Percentiles rank a stretch among this genome's conserved stretches.
These are phyloP conservation scores for Hydrangea macrophylla DNA, from an alignment of 148 eudicot species.

Conservation along the genomic window DNA sequence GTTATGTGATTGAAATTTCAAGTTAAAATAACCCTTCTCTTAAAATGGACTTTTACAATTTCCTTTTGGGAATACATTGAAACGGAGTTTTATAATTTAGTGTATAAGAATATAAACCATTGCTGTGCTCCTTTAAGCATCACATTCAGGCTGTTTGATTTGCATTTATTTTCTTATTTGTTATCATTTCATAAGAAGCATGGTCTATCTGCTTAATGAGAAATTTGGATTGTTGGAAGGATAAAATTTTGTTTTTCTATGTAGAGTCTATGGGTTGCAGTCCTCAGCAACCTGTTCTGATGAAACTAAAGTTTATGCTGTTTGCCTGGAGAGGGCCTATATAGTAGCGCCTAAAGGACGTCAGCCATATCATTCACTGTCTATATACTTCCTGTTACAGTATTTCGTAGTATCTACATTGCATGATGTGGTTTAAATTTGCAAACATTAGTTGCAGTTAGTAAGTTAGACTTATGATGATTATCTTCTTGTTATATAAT, in stretches of 20 bases:
- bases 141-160: not conserved
- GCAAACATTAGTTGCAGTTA: not conserved
- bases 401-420: not conserved
- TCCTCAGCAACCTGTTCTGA: slow-evolving; percentile 49
- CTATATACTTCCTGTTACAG: not conserved
- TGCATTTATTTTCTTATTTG: no score
- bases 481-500: no score
- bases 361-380: slow-evolving; percentile 19
- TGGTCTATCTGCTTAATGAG: not conserved
- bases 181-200: no score
- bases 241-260: no score
- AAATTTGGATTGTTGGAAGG: not conserved
- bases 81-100: not conserved
- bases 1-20: no score
- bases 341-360: slow-evolving; percentile 97
- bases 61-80: not conserved
- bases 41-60: not conserved
- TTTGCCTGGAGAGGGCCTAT: slow-evolving; percentile 92
- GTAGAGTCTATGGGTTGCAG: slow-evolving; percentile 84
- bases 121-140: slow-evolving; percentile 4
- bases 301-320: slow-evolving; percentile 82
- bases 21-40: not conserved
- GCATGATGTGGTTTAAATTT: not conserved
- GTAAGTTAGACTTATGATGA: not conserved
- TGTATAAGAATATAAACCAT: not conserved